Conservation (phyloP, 2,329 filamentous ascomycete genomes). For the Aspergillus sergii region DNA sequence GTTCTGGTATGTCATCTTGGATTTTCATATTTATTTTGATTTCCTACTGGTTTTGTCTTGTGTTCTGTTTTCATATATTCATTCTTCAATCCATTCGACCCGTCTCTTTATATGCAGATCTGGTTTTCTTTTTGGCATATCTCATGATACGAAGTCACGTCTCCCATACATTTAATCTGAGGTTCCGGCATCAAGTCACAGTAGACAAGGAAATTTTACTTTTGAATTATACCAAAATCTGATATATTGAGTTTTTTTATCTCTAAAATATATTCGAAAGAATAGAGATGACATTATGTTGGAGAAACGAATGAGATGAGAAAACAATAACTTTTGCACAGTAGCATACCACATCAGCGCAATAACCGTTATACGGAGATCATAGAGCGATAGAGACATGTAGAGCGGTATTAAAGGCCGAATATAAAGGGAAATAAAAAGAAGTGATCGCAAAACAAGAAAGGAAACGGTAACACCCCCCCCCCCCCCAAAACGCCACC, state of each 20-base stretch:
- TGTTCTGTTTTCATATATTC: conserved; percentile 3
- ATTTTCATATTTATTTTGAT: conserved; percentile 9
- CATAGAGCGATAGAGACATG: neutral
- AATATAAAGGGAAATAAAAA: neutral
- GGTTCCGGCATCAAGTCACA: neutral
- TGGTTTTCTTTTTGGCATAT: neutral
- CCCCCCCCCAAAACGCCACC: too few species aligned
- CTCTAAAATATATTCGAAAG: neutral
- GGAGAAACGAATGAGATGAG: neutral
- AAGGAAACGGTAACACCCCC: neutral
- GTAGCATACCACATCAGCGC: neutral
- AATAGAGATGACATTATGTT: neutral
- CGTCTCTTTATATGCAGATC: neutral
- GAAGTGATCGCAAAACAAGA: neutral
- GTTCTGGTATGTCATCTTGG: conserved; percentile 17
- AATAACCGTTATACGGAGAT: neutral
- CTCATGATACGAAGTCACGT: conserved; percentile 2
- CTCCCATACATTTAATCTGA: neutral
- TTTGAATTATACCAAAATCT: neutral
- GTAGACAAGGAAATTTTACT: neutral
- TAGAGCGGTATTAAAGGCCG: neutral
- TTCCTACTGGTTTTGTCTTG: conserved; percentile 5
- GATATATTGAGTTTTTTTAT: neutral
- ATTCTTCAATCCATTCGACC: neutral
- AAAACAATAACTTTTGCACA: neutral